Base-by-base conservation (phyloP, 306 rosid species). In the Quercus robur region DNA sequence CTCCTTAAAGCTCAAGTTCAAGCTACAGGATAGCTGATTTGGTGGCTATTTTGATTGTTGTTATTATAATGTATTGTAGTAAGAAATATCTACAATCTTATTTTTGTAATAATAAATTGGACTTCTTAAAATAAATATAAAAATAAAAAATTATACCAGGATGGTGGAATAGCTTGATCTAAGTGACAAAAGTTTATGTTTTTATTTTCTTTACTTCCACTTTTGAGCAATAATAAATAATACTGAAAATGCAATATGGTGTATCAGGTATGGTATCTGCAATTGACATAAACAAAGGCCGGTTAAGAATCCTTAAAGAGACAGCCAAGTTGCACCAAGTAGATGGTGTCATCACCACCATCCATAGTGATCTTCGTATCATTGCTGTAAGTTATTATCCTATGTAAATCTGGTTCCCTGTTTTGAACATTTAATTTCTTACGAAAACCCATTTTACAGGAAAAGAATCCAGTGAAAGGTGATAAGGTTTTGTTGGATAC, bases 281-380 rank as follows among this genome's bases (percentile, higher is more conserved):
- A 26, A 26, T 91, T 77, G 98, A 91, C 84, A 81, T 93, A 72
- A 91, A 93, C 78, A 74, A 88, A 31, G 94, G 97, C 31, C 87
- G 98, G 81, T 84, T 93, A 86, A 87, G 98, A 84, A 90, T 93
- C 85, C 92, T 93, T 44, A 88, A 88, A 84, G 98, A 93, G 88
- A 77, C 98, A 13, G 97, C 97, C 41, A 87, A 90, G 78, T 79
- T 87, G 79, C 98, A 93, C 78, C 91, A 91, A 77, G 88, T 91
- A 56, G 98, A 93, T 83, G 81, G 81, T 79, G 87, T 91, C 54
- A 28, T 91, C 77, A 90, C 90, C 72, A 81, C 87, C 56, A 64
- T 93, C 69, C 88, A 86, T 82, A 78, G 91, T 7, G 98, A 93
- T 84, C 91, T 93, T 55, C 91, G 94, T 52, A 33, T 63, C 52